Base-by-base conservation (phyloP, 2,329 filamentous ascomycete genomes). In the Fusarium sp. region DNA sequence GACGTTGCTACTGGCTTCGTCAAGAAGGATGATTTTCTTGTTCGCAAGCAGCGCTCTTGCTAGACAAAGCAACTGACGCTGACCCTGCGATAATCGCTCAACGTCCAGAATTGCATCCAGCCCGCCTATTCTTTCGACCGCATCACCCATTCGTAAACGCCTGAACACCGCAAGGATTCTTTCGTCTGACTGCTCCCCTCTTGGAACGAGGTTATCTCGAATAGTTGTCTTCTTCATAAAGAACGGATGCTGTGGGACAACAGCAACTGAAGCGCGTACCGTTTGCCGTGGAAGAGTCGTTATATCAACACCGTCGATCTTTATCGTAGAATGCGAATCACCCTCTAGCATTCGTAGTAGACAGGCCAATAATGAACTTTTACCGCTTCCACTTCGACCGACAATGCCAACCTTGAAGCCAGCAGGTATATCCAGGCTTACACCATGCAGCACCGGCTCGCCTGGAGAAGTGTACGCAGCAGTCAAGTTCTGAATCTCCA, bases 241-340 rank as follows among this genome's bases (percentile, higher is more conserved):
- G 54, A 84, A 79, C 0, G 81, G 75, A 41, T 85, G 82, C 71
- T 86, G 84, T 0, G 84, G 78, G 2, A 85, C 70, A 1, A 76
- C 76, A 28, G 79, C 78, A 7, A 85, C 70, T 2, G 70, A 54
- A 0, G 61, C 45, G 1, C 74, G 68, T 1, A 76, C 41, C 6
- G 56, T 51, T 7, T 70, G 53, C 6, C 70, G 64, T 0, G 66
- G 58, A 1, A 75, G 32, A 1, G 42, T 63, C 2, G 65, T 56
- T 9, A 74, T 61, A 39, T 82, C 76, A 1, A 82, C 53, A 2
- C 74, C 76, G 50, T 85, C 83, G 9, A 85, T 74, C 1, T 57
- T 69, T 12, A 85, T 81, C 5, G 39, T 72, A 4, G 58, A 59
- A 1, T 80, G 80, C 0, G 70, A 45, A 2, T 74, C 75, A 9